Evolutionary conservation across 73 alveolate genomes (phyloP), one percentile per base, ranked within the genome.

Genomic region (Blepharisma japonicum): DNA sequence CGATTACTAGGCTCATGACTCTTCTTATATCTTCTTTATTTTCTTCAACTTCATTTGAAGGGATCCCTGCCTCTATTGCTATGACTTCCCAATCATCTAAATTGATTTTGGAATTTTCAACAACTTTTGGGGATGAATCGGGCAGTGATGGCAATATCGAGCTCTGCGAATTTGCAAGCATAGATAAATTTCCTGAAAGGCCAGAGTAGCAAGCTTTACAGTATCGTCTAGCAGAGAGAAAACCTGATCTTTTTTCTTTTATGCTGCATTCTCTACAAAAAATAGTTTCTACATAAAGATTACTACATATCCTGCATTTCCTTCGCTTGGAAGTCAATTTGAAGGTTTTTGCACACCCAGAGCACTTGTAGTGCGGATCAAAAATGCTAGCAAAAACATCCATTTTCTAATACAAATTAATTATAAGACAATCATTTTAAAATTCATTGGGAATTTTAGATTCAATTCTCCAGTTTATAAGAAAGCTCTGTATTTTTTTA

Each of bases 281-380:
- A 8, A 61, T 14, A 25, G 23, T 14, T 39, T 61, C 74, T 61
- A 25, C 38, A 14, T 61, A 61, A 14, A n/a, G 2, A n/a, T 61
- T 61, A 61, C 74, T 61, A 39, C 74, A 61, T 18, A 61, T 61
- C 18, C 14, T 61, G 47, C 74, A 61, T 39, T 61, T 61, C 23
- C 74, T 61, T 25, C 74, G 0, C 47, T 61, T 61, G 42, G 42
- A 32, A 8, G 14, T 61, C 46, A 61, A 25, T 4, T 61, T 61
- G 47, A 61, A 61, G 47, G 14, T 61, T 14, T 61, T 39, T 25
- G 18, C 1, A 5, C 74, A 61, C 4, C 23, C 23, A 18, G 39
- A 9, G 74, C 74, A 61, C 46, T 61, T 61, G 23, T n/a, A n/a
- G 18, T 25, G 18, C 2, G 74, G 74, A 18, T 61, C 23, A 25